A percentile compares a stretch with the other conserved stretches of the same genome.
phyloP scores from a whole-genome alignment of 1,139 yeast species.

The Nakaseomyces sp. region DNA sequence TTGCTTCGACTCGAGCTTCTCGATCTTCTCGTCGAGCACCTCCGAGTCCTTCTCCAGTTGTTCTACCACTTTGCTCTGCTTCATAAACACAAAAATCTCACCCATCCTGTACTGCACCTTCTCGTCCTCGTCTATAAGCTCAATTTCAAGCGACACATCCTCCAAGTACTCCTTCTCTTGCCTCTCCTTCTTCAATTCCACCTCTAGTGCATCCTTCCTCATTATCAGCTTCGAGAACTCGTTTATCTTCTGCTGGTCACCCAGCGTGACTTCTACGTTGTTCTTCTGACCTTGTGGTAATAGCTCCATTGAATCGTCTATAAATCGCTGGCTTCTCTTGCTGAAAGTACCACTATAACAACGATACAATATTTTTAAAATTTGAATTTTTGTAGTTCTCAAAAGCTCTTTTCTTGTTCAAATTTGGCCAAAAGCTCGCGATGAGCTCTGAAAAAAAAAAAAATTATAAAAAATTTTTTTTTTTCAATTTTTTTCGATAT shows the following conservation, averaged over 20 bases:
- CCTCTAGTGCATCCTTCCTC: conserved; percentile 51
- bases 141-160: conserved; percentile 78
- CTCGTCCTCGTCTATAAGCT: conserved; percentile 67
- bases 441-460: background rate
- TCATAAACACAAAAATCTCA: conserved; percentile 58
- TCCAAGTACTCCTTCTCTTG: conserved; percentile 83
- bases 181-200: conserved; percentile 42
- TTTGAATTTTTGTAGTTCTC: too few species aligned
- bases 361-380: too few species aligned
- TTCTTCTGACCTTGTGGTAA: conserved; percentile 62
- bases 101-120: conserved; percentile 60
- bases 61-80: conserved; percentile 55
- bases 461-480: background rate
- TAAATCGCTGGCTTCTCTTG: too few species aligned
- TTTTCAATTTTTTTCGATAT: background rate
- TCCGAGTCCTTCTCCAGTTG: conserved; percentile 56
- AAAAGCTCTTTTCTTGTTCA: too few species aligned
- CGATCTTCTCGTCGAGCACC: conserved; percentile 43
- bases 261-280: conserved; percentile 73
- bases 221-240: conserved; percentile 74
- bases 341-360: too few species aligned
- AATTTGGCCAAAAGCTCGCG: background rate
- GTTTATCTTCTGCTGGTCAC: conserved; percentile 83
- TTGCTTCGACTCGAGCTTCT: conserved; percentile 39
- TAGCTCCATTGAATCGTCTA: conserved; percentile 38